Evolutionary conservation across 495 filamentous ascomycete genomes (phyloP).

Genomic region (Tuber microsphaerosporum): DNA sequence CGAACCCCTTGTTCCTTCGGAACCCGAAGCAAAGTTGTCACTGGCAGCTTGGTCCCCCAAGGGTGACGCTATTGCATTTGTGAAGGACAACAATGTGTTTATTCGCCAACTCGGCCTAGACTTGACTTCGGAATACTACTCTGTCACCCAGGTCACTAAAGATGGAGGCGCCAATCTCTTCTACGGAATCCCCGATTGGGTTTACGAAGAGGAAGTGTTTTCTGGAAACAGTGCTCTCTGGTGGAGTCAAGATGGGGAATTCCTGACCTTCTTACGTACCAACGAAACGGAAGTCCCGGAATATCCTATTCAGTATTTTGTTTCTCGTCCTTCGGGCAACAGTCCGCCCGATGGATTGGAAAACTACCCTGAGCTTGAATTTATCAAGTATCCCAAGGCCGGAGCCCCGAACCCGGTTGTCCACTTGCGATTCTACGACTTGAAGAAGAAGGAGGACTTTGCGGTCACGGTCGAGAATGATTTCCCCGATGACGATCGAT

Average conservation of each 20-base stretch:
- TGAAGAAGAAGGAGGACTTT: constrained; percentile 71
- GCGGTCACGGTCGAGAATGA: constrained; percentile 67
- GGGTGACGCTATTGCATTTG: constrained; percentile 78
- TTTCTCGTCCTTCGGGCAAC: constrained; percentile 76
- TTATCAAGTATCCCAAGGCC: constrained; percentile 97
- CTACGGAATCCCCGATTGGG: constrained; percentile 98
- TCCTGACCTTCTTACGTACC: constrained; percentile 81
- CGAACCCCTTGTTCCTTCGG: constrained; percentile 66
- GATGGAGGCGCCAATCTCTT: constrained; percentile 83
- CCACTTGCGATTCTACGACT: constrained; percentile 78
- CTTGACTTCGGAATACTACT: constrained; percentile 45
- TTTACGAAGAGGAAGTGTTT: constrained; percentile 96
- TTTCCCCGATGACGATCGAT: constrained; percentile 69
- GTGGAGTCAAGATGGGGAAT: constrained; percentile 86
- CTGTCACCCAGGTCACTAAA: constrained; percentile 65
- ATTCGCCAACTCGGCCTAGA: constrained; percentile 57
- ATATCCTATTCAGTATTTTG: constrained; percentile 88
- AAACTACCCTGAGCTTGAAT: constrained; percentile 77
- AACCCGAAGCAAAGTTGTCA: constrained; percentile 63
- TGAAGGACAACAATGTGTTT: constrained; percentile 80
- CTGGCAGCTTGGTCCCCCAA: constrained; percentile 84
- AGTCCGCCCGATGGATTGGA: constrained; percentile 66
- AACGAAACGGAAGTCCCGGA: constrained; percentile 88
- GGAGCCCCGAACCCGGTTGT: constrained; percentile 90
- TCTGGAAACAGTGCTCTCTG: constrained; percentile 73